phyloP scores from a whole-genome alignment of 305 asterid species.

The Fraxinus latifolia region DNA sequence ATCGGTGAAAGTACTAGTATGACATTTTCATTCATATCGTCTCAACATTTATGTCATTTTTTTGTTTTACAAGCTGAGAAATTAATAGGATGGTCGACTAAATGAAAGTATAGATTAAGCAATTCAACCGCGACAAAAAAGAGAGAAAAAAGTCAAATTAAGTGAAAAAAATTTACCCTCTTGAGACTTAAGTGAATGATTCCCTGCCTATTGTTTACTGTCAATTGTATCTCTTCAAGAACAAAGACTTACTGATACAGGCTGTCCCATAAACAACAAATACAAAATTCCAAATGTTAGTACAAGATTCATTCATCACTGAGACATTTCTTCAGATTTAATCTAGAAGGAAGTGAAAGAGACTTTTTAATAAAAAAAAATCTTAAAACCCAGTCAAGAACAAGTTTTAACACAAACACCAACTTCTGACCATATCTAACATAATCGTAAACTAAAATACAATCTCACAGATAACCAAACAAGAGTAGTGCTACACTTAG shows the following conservation, averaged over 20 bases:
- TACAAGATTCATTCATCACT: conserved; percentile 20
- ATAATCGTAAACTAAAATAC: conserved; percentile 37
- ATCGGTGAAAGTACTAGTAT: no score
- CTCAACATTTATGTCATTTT: not conserved
- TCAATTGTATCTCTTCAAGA: not conserved
- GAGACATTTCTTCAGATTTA: conserved; percentile 32
- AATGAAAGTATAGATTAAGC: no score
- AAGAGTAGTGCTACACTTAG: no score
- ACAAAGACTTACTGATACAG: not conserved
- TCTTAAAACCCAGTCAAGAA: conserved; percentile 11
- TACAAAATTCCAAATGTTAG: conserved; percentile 26
- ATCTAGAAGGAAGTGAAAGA: conserved; percentile 27
- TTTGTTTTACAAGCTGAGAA: not conserved
- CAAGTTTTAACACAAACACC: conserved; percentile 22
- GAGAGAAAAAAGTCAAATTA: not conserved
- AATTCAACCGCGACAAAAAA: not conserved
- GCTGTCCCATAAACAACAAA: conserved; percentile 26
- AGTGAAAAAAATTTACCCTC: no score
- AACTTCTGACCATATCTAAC: conserved; percentile 41
- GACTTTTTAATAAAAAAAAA: conserved; percentile 1
- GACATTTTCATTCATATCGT: no score
- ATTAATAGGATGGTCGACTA: no score
- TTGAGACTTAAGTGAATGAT: not conserved
- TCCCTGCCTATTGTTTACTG: not conserved
- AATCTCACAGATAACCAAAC: conserved; percentile 14